Evolutionary conservation across 2,329 filamentous ascomycete genomes (phyloP), one percentile per base, ranked within the genome.

Genomic region (Calonectria montana): DNA sequence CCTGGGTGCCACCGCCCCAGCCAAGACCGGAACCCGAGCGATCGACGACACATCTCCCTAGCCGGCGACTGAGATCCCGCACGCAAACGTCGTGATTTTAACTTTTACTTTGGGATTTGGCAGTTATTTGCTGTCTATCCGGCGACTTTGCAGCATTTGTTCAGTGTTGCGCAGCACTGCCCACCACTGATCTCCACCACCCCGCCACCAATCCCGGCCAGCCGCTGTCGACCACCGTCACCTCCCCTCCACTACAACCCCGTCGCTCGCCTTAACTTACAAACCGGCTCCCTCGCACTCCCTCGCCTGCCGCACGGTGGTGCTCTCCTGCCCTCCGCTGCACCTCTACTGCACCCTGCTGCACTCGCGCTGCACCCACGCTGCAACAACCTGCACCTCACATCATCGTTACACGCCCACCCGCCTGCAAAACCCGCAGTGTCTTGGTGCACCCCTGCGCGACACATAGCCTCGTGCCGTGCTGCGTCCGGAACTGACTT

Each of bases 401-500:
- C 69, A 71, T 74, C 59, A 68, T 72, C 73, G 70, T 74, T 61
- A 68, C 73, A 75, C 69, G 63, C 65, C 66, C 75, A 59, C 69
- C 73, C 67, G 69, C 69, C 55, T 69, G 65, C 71, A 67, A 73
- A 75, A 68, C 69, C 70, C 69, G 75, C 61, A 66, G 63, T 70
- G 70, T 77, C 70, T 76, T 65, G 72, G 73, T 59, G 69, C 66
- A 74, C 65, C 69, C 65, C 69, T 74, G 74, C 72, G 74, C 77
- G 47, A 75, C 77, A 70, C 55, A 71, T 70, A 65, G 62, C 71
- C 68, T 78, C 72, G 76, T 75, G 74, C 65, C 62, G 73, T 77
- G 70, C 68, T 71, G 67, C 71, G 67, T 55, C 68, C 55, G 57
- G 74, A 50, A 55, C 72, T 72, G 74, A 61, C 59, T 71, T 69